These are phyloP conservation scores for Trametopsis cervina DNA, from an alignment of 768 basidiomycete genomes.

Conservation along the genomic window DNA sequence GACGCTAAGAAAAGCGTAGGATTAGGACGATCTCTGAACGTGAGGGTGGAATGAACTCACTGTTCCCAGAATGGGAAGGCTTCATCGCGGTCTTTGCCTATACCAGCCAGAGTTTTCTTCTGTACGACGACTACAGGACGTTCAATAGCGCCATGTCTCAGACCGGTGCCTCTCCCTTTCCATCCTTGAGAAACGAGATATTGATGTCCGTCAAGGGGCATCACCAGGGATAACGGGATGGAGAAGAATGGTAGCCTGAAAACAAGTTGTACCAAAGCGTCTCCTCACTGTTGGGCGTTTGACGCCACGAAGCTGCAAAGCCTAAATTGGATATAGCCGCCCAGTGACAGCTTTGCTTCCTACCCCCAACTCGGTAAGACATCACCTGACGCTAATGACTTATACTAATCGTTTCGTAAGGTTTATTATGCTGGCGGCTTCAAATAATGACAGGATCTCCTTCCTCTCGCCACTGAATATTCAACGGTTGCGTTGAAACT, in stretches of 20 bases:
- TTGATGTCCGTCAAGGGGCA: conserved; percentile 67
- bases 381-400: too few relatives aligned
- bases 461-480: too few relatives aligned
- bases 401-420: too few relatives aligned
- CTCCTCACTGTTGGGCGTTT: too few relatives aligned
- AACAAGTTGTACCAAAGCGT: too few relatives aligned
- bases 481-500: too few relatives aligned
- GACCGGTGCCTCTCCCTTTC: conserved; percentile 78
- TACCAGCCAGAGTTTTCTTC: conserved; percentile 78
- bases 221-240: conserved; percentile 25
- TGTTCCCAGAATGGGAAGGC: conserved; percentile 99
- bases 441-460: too few relatives aligned
- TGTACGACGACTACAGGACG: conserved; percentile 73
- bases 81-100: conserved; percentile 92
- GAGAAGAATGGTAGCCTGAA: neutral
- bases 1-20: conserved; percentile 39
- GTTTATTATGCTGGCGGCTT: too few relatives aligned
- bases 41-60: conserved; percentile 40
- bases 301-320: too few relatives aligned
- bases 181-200: conserved; percentile 82
- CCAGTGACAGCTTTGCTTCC: too few relatives aligned
- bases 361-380: too few relatives aligned
- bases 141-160: conserved; percentile 75
- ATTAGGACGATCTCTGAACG: neutral
- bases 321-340: too few relatives aligned